Conservation (phyloP, 116 monocot species). For the Phalaenopsis hybrid region DNA sequence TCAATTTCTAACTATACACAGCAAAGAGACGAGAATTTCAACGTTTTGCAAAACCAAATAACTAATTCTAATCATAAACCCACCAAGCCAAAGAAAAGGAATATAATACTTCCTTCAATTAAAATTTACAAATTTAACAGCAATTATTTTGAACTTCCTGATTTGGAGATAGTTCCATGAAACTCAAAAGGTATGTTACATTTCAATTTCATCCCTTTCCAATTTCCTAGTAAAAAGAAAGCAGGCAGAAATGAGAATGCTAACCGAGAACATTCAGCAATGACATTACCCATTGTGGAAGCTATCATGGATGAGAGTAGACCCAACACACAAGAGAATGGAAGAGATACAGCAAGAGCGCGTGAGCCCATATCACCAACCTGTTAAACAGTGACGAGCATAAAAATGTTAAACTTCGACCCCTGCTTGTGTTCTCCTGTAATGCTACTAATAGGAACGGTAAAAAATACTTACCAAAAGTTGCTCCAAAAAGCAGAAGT, state of each 20-base stretch:
- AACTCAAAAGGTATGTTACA: not conserved
- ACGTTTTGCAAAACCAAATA: not conserved
- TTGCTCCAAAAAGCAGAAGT: conserved; percentile 74
- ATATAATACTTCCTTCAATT: not conserved
- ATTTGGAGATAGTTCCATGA: not conserved
- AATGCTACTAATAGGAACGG: not conserved
- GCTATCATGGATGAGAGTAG: conserved; percentile 92
- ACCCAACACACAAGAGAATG: conserved; percentile 95
- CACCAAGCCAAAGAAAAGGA: not conserved
- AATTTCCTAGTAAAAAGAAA: not conserved
- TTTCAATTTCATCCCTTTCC: not conserved
- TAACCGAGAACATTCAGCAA: conserved; percentile 1
- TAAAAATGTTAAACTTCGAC: not conserved
- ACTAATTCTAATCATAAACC: not conserved
- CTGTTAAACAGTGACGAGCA: conserved; percentile 29
- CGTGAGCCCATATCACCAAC: conserved; percentile 59
- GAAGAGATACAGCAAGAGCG: conserved; percentile 92
- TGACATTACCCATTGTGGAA: conserved; percentile 76
- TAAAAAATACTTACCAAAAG: conserved; percentile 33
- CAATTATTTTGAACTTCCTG: not conserved
- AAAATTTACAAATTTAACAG: not conserved
- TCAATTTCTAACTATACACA: not conserved
- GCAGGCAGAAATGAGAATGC: not conserved
- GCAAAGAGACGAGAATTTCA: not conserved
- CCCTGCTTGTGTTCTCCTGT: not conserved